These are phyloP conservation scores for Russula emetica DNA, from an alignment of 768 basidiomycete species.

Conservation along the genomic window DNA sequence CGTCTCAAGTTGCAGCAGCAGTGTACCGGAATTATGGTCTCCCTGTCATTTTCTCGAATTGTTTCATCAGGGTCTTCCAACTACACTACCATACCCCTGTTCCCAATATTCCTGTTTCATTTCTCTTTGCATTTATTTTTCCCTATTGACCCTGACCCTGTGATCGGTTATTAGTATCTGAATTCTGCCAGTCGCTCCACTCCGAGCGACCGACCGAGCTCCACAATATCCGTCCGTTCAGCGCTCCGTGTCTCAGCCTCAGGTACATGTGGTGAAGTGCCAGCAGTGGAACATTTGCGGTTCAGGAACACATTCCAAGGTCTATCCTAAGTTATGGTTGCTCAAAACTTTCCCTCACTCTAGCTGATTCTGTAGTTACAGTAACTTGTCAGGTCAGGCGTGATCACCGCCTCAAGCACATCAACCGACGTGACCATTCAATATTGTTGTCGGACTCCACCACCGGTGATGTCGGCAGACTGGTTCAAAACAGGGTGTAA, in stretches of 20 bases:
- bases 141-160: not conserved
- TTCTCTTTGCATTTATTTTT: not conserved
- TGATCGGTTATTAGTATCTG: slow-evolving; percentile 6
- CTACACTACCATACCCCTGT: not conserved
- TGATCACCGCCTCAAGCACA: not conserved
- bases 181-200: slow-evolving; percentile 4
- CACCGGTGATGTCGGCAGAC: not conserved
- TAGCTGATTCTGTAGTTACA: not conserved
- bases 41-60: not conserved
- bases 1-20: not conserved
- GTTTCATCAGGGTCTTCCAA: slow-evolving; percentile 4
- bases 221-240: slow-evolving; percentile 10
- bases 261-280: slow-evolving; percentile 4
- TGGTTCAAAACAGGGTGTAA: not conserved
- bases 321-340: not conserved
- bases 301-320: not conserved
- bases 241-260: slow-evolving; percentile 20
- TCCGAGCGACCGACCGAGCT: slow-evolving; percentile 8
- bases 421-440: not conserved
- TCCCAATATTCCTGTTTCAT: slow-evolving; percentile 14
- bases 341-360: not conserved
- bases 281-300: not conserved
- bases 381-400: not conserved
- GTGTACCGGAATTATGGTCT: not conserved
- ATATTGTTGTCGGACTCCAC: not conserved